Percentiles rank a stretch among this genome's conserved stretches.
These are phyloP conservation scores for Sphaerulina populicola DNA, from an alignment of 2,329 filamentous ascomycete genomes.

Conservation along the genomic window DNA sequence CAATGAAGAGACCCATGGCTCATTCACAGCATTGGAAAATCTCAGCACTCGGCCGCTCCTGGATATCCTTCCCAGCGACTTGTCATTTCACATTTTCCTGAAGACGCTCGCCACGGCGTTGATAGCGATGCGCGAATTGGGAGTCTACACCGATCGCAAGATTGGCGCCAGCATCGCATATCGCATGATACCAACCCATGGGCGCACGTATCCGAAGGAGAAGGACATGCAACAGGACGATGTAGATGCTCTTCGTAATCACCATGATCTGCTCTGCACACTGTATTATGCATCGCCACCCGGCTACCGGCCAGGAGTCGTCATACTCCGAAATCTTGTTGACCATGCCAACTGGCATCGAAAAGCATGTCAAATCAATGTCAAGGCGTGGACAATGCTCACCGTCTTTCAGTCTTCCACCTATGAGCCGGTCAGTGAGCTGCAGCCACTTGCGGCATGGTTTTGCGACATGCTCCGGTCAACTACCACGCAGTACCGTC, in stretches of 20 bases:
- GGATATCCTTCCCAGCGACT: slow-evolving; percentile 42
- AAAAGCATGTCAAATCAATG: slow-evolving; percentile 52
- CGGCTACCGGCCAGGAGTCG: slow-evolving; percentile 45
- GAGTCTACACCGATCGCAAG: slow-evolving; percentile 45
- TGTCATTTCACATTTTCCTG: slow-evolving; percentile 51
- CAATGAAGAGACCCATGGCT: slow-evolving; percentile 46
- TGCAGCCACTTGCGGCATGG: slow-evolving; percentile 48
- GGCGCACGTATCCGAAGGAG: slow-evolving; percentile 53
- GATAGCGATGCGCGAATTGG: slow-evolving; percentile 36
- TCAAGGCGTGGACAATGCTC: slow-evolving; percentile 52
- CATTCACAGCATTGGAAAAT: slow-evolving; percentile 47
- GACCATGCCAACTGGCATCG: slow-evolving; percentile 50
- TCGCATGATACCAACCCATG: slow-evolving; percentile 53
- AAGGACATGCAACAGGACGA: slow-evolving; percentile 45
- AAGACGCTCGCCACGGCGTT: slow-evolving; percentile 49
- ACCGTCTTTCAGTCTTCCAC: slow-evolving; percentile 50
- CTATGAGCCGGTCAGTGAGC: slow-evolving; percentile 38
- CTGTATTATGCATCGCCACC: slow-evolving; percentile 52
- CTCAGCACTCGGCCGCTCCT: slow-evolving; percentile 40
- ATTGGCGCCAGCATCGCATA: slow-evolving; percentile 47
- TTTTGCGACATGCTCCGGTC: slow-evolving; percentile 46
- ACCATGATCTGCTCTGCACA: slow-evolving; percentile 53
- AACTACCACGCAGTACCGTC: slow-evolving; percentile 47
- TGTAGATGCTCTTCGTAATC: slow-evolving; percentile 52
- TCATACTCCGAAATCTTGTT: slow-evolving; percentile 47